Percentiles rank a stretch among this genome's conserved stretches.
phyloP scores from a whole-genome alignment of 495 filamentous ascomycete species.

The Penicillium daleae region DNA sequence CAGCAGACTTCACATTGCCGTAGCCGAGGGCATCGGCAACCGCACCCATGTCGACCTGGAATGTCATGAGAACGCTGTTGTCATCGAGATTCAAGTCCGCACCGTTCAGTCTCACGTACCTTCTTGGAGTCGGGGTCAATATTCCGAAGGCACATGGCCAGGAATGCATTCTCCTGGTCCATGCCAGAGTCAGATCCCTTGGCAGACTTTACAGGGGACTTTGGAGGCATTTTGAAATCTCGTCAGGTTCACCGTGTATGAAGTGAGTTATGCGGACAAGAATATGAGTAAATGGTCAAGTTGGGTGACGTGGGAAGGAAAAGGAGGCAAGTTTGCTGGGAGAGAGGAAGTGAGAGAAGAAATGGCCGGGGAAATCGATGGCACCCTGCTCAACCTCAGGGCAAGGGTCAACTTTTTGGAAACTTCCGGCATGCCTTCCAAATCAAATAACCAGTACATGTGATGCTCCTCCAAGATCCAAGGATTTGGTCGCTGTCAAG shows the following conservation, averaged over 20 bases:
- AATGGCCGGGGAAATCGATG: no score
- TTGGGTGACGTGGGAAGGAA: no score
- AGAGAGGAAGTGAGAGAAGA: background rate
- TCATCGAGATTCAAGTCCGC: background rate
- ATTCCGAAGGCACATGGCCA: constrained; percentile 8
- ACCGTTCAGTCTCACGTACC: constrained; percentile 1
- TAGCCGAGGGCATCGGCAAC: constrained; percentile 34
- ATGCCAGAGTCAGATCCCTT: background rate
- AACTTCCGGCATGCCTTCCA: no score
- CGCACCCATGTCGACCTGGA: constrained; percentile 32
- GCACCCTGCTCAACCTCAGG: no score
- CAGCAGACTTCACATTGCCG: constrained; percentile 36
- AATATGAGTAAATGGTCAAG: background rate
- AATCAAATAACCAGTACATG: background rate
- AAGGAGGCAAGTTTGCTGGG: background rate
- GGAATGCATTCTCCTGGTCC: constrained; percentile 4
- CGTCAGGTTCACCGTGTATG: no score
- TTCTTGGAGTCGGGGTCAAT: background rate
- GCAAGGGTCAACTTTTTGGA: background rate
- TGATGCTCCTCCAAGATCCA: background rate
- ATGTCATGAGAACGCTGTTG: background rate
- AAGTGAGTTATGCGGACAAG: no score
- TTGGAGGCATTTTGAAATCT: background rate
- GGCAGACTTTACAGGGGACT: background rate
- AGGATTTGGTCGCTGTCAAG: background rate